A percentile compares a stretch with the other conserved stretches of the same genome.
Conservation (phyloP, 1,139 yeast species). For the Waltiozyma sp. region DNA sequence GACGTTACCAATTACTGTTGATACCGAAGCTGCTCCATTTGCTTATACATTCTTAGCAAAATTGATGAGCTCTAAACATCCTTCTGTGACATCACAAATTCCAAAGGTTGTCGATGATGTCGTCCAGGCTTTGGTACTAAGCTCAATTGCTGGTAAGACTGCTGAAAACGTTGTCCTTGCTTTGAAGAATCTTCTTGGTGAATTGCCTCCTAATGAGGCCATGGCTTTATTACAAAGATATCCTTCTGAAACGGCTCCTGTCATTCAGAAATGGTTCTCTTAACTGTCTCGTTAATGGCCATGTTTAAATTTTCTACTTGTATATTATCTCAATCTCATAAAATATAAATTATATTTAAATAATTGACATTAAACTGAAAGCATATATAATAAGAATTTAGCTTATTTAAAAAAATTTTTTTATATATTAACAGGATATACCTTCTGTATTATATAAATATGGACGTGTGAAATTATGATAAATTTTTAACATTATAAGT, state of each 20-base stretch:
- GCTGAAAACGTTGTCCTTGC: slow-evolving; percentile 56
- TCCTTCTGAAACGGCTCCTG: slow-evolving; percentile 50
- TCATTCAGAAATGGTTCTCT: slow-evolving; percentile 53
- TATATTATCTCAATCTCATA: too few relatives aligned
- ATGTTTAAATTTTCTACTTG: too few relatives aligned
- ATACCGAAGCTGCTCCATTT: slow-evolving; percentile 85
- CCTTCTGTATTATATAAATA: too few relatives aligned
- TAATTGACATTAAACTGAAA: too few relatives aligned
- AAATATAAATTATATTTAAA: too few relatives aligned
- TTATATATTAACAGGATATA: too few relatives aligned
- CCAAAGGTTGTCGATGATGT: slow-evolving; percentile 66
- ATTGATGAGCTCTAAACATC: slow-evolving; percentile 60
- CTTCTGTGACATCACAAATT: slow-evolving; percentile 43
- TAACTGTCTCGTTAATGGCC: slow-evolving; percentile 9
- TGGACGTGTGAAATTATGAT: too few relatives aligned
- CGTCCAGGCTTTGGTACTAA: slow-evolving; percentile 64
- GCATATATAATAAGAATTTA: too few relatives aligned
- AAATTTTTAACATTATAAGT: too few relatives aligned
- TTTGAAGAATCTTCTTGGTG: slow-evolving; percentile 36
- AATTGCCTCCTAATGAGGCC: slow-evolving; percentile 51
- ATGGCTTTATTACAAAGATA: slow-evolving; percentile 51
- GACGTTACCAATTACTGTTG: slow-evolving; percentile 72
- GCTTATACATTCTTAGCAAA: slow-evolving; percentile 70
- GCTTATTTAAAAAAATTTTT: too few relatives aligned
- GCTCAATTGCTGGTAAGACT: slow-evolving; percentile 56